Percentiles rank a stretch among this genome's conserved stretches.
phyloP scores from a whole-genome alignment of 2,329 filamentous ascomycete species.

The Sclerotinia trifoliorum region DNA sequence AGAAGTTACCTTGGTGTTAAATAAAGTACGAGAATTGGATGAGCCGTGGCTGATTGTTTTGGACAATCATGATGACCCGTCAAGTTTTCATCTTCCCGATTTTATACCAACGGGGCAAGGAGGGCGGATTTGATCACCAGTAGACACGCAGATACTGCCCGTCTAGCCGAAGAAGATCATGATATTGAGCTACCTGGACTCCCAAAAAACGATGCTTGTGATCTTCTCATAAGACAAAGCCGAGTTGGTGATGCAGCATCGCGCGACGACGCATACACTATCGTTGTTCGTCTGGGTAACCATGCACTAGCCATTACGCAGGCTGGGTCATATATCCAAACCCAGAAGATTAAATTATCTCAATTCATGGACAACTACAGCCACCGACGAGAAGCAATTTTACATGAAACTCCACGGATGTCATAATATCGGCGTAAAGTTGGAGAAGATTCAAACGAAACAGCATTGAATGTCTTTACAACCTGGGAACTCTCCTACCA shows the following conservation, averaged over 20 bases:
- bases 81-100: conserved; percentile 25
- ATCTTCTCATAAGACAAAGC: conserved; percentile 24
- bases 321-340: conserved; percentile 36
- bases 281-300: conserved; percentile 29
- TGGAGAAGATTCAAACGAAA: conserved; percentile 22
- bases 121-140: conserved; percentile 31
- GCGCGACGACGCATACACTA: conserved; percentile 20
- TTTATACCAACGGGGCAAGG: conserved; percentile 24
- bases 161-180: not conserved
- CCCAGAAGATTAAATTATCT: conserved; percentile 25
- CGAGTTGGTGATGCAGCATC: not conserved
- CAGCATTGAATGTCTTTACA: conserved; percentile 32
- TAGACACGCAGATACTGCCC: conserved; percentile 19
- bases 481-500: conserved; percentile 37
- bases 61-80: conserved; percentile 33
- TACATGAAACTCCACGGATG: conserved; percentile 30
- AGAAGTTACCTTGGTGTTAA: conserved; percentile 17
- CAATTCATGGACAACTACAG: conserved; percentile 31
- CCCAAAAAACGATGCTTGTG: conserved; percentile 24
- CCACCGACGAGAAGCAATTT: conserved; percentile 23
- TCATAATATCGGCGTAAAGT: conserved; percentile 26
- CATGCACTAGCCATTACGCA: conserved; percentile 38
- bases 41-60: conserved; percentile 33
- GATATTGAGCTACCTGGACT: conserved; percentile 26
- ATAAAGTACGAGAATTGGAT: conserved; percentile 19